Evolutionary conservation across 1,284 basidiomycete species (phyloP), one percentile per base, ranked within the genome.

Genomic region (Ceratorhiza oryzae-sativae): DNA sequence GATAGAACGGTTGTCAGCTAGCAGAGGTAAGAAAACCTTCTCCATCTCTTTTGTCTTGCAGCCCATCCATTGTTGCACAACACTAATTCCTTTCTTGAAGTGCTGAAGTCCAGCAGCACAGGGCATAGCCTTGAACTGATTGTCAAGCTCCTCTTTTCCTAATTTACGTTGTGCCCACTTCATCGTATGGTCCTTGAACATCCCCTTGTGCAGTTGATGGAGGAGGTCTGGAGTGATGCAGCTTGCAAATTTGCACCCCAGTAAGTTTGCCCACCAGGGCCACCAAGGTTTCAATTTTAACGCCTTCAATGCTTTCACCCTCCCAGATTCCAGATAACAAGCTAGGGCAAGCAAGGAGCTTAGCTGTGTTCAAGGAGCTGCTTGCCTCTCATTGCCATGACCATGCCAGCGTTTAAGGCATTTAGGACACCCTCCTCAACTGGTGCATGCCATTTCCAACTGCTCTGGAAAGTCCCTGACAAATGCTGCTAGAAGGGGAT

Each of bases 121-220:
- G 18, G 65, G 65, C 51, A 68, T 68, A 4, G 53, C 1, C n/a
- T 18, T 32, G 25, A 58, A 56, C 10, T 39, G 41, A 2, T 23
- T 6, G 42, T 68, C 42, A 8, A 68, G 13, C 20, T 42, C 13
- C 13, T 13, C 9, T 20, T 34, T 56, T 6, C 27, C 39, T 15
- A 68, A 18, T 12, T 56, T 25, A 9, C 30, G 20, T 41, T 42
- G 20, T 5, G 42, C 15, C 65, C 65, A 68, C 6, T 18, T 32
- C 13, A 41, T 13, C 1, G 30, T 15, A 32, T 77, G 75, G 71
- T 77, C 76, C 68, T 82, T 82, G 71, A 78, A 78, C 8, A 80
- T 72, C 10, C 79, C 80, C 55, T 81, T 79, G 71, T 80, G 77
- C 0, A 80, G 73, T 59, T 80, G 79, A 63, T 80, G 80, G 1